phyloP scores from a whole-genome alignment of 129 eudicot species.

The Flaveria bidentis region DNA sequence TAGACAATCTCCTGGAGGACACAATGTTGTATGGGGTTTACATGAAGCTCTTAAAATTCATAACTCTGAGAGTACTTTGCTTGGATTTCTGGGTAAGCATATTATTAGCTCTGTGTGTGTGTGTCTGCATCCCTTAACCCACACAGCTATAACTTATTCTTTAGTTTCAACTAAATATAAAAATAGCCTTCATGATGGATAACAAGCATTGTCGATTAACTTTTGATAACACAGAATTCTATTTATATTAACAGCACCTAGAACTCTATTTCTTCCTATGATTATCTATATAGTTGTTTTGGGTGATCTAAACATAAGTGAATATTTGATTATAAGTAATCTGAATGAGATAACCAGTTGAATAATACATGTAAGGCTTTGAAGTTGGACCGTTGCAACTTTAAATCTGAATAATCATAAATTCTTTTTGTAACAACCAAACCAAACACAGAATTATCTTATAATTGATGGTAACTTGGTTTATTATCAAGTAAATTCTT shows the following conservation, averaged over 20 bases:
- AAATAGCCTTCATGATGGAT: background rate
- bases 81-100: conserved; percentile 81
- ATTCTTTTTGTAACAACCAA: background rate
- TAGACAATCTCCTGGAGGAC: conserved; percentile 99
- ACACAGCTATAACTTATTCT: background rate
- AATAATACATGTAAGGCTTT: too few species aligned
- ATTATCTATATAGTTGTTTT: background rate
- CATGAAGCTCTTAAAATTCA: conserved; percentile 81
- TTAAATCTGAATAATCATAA: background rate
- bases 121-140: background rate
- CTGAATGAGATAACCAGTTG: background rate
- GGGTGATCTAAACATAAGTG: background rate
- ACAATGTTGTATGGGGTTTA: conserved; percentile 97
- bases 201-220: background rate
- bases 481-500: conserved; percentile 10
- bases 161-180: background rate
- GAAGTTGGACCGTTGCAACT: background rate
- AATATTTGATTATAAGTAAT: background rate
- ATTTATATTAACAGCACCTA: background rate
- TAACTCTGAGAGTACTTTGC: conserved; percentile 66
- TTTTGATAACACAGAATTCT: background rate
- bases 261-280: background rate
- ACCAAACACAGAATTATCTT: background rate
- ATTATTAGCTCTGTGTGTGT: too few species aligned
- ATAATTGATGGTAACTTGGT: background rate